These are phyloP conservation scores for Scheffersomyces parashehatae DNA, from an alignment of 1,139 yeast genomes.

Conservation along the genomic window DNA sequence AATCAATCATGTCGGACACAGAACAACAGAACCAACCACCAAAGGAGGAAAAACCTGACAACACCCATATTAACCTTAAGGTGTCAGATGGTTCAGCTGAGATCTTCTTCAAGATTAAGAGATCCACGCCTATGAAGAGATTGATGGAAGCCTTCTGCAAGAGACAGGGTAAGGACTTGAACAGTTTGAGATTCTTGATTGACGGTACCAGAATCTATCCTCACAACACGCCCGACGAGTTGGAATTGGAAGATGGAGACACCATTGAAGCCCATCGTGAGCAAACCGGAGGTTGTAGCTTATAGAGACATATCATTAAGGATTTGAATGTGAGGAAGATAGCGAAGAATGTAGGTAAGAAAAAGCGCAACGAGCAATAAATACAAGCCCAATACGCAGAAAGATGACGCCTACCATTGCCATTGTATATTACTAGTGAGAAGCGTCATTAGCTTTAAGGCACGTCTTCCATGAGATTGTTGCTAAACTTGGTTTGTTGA, in stretches of 20 bases:
- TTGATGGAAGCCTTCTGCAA: slow-evolving; percentile 98
- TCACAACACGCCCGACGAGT: slow-evolving; percentile 86
- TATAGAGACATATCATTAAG: background rate
- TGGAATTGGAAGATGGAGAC: slow-evolving; percentile 94
- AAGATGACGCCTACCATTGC: too few species aligned
- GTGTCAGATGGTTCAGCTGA: slow-evolving; percentile 94
- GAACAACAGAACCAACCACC: slow-evolving; percentile 41
- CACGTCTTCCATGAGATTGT: too few species aligned
- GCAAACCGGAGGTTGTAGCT: slow-evolving; percentile 65
- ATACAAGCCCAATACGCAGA: too few species aligned
- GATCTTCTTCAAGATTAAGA: slow-evolving; percentile 92
- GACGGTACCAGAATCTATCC: slow-evolving; percentile 92
- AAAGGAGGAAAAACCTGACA: slow-evolving; percentile 60
- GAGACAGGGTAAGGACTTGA: slow-evolving; percentile 89
- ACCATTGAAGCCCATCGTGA: slow-evolving; percentile 98
- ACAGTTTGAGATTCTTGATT: slow-evolving; percentile 81
- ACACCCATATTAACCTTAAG: slow-evolving; percentile 84
- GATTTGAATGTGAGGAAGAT: background rate
- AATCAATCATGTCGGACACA: slow-evolving; percentile 29
- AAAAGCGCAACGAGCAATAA: too few species aligned
- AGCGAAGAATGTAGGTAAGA: too few species aligned
- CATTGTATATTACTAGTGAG: too few species aligned
- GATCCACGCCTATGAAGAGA: slow-evolving; percentile 88
- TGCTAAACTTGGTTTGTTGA: too few species aligned
- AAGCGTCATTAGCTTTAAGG: too few species aligned